Percentiles rank a stretch among this genome's conserved stretches.
phyloP scores from a whole-genome alignment of 2,329 filamentous ascomycete species.

The Ascochyta rabiei region DNA sequence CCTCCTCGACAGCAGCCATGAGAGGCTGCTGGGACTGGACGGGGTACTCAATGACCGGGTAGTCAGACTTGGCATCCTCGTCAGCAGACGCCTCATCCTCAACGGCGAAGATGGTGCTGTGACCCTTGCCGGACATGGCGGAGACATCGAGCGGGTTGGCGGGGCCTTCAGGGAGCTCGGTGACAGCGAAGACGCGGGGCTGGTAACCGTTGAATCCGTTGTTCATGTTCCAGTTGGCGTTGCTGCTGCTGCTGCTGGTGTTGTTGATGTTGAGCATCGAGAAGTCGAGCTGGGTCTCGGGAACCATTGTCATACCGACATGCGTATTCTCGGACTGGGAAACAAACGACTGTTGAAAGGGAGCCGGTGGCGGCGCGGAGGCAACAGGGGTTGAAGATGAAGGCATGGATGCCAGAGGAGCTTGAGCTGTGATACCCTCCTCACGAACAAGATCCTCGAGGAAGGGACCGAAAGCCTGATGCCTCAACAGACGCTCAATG shows the following conservation, averaged over 20 bases:
- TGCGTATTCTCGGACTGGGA: slow-evolving; percentile 62
- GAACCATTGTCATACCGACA: slow-evolving; percentile 80
- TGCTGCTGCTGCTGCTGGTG: slow-evolving; percentile 47
- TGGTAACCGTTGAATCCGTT: slow-evolving; percentile 60
- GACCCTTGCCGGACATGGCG: slow-evolving; percentile 72
- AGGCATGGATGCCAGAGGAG: slow-evolving; percentile 35
- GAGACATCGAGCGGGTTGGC: slow-evolving; percentile 63
- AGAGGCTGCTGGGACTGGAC: slow-evolving; percentile 29
- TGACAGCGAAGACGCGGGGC: slow-evolving; percentile 74
- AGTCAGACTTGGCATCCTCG: slow-evolving; percentile 57
- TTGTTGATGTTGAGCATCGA: slow-evolving; percentile 68
- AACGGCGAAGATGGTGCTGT: slow-evolving; percentile 41
- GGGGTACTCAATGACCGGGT: slow-evolving; percentile 55
- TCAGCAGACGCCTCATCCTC: slow-evolving; percentile 49
- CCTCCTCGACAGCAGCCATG: slow-evolving; percentile 25
- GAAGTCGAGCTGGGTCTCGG: slow-evolving; percentile 78
- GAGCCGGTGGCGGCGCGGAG: slow-evolving; percentile 58
- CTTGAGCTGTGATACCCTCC: slow-evolving; percentile 42
- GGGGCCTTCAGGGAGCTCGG: slow-evolving; percentile 72
- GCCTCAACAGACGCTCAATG: slow-evolving; percentile 70
- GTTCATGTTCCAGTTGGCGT: slow-evolving; percentile 57
- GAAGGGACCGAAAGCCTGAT: slow-evolving; percentile 57
- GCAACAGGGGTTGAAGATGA: slow-evolving; percentile 38
- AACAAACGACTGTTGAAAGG: slow-evolving; percentile 53
- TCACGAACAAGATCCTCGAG: slow-evolving; percentile 51